Evolutionary conservation across 1,284 basidiomycete genomes (phyloP), one percentile per base, ranked within the genome.

Genomic region (Microstroma glucosiphilum): DNA sequence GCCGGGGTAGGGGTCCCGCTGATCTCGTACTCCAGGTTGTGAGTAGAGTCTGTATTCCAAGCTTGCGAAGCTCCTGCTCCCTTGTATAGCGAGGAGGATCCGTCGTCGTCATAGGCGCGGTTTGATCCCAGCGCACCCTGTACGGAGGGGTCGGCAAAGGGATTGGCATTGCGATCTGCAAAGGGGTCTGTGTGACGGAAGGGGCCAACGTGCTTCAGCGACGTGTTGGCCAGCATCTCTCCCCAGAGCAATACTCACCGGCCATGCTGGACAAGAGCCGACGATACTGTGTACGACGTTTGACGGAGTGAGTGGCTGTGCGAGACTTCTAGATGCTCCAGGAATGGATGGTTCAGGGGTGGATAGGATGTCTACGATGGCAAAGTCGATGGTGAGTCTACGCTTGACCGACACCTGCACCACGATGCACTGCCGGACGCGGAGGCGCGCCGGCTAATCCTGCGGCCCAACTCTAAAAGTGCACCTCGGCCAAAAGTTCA

Each of bases 81-180:
- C 17, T 40, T 53, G 23, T 42, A 46, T 17, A 55, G 57, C 6
- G 55, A 53, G 8, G 62, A 58, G 0, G 58, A 30, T 48, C 66
- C 67, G 7, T 65, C 56, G 49, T 65, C 66, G 25, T 70, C 68
- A 55, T 70, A 71, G 63, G 74, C 64, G 53, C 71, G 67, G 4
- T 66, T 64, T 56, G 69, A 69, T 40, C 66, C 65, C 40, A 75
- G 66, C 2, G 76, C 76, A 30, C 69, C 72, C 56, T 73, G 76
- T 3, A 80, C 70, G 2, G 76, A 66, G 0, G 80, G 80, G 61
- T 81, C 80, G 17, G 78, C 76, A 63, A 81, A 81, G 0, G 80
- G 80, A 61, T 80, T 80, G 49, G 68, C 72, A 62, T 57, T 69
- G 59, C 72, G 71, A 53, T 76, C 73, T 21, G 69, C 62, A 58